Evolutionary conservation across 805 yeast species (phyloP), one percentile per base, ranked within the genome.

Genomic region (Saccharomycopsis schoenii): DNA sequence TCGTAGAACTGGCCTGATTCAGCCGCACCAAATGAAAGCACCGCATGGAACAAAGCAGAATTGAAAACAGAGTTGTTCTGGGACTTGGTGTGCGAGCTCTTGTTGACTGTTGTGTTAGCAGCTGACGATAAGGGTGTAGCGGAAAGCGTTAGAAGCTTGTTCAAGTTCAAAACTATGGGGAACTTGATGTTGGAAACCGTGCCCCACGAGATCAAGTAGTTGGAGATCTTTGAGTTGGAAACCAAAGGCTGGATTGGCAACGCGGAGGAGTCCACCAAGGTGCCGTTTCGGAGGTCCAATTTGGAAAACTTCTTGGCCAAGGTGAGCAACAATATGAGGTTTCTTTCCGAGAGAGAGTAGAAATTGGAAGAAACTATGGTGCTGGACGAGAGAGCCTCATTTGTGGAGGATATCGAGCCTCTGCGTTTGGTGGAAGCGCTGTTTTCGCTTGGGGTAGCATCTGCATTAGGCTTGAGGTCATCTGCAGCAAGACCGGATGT

Each of bases 21-120:
- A 29, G 74, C 72, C 36, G 78, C 76, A 3, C 84, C 84, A 52
- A 80, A 66, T 11, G 83, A 74, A 3, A 81, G 63, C 1, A 81
- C 69, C 6, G 80, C 70, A 65, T 79, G 78, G 5, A 80, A 69
- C 24, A 79, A 67, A 29, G 75, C 76, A 62, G 78, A 77, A 58
- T 74, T 67, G 42, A 41, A 61, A 8, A 63, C 64, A 2, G 60
- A 56, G 41, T 55, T 58, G 29, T 34, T 57, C 15, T 40, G 36
- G 1, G 58, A 39, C 6, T 29, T 52, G n/a, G 56, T 52, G 19
- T 43, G 14, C 10, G 50, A 37, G 29, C 37, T 39, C 9, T 21
- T 34, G 12, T n/a, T 42, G 39, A 56, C 29, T 2, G 55, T 36
- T 4, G 54, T 39, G 59, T 41, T 25, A 17, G 40, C 34, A 11